Evolutionary conservation across 73 alveolate genomes (phyloP), one percentile per base, ranked within the genome.

Genomic region (Stentor coeruleus): DNA sequence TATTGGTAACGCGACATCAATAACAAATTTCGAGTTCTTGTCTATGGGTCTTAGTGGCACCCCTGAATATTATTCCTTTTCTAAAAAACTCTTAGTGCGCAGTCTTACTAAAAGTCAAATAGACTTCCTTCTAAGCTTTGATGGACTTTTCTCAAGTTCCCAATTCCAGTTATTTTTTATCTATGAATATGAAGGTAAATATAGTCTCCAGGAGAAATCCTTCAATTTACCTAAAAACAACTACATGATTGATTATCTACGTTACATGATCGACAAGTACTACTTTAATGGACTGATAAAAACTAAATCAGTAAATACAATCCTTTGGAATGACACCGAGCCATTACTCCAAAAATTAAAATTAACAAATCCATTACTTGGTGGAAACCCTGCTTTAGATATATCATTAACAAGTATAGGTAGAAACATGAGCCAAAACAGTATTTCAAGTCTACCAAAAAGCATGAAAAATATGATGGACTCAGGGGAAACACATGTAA

Each of bases 371-470:
- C 83, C 83, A 15, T 2, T 75, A 1, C 3, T 75, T 26, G 83
- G 83, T 37, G 83, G 83, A 14, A 75, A 20, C 35, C 83, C 83
- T 31, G 59, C 72, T 37, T 37, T 38, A 0, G 33, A 75, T 38
- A 14, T 35, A 38, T 37, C 26, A 33, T 35, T 14, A 33, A 75
- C 58, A 1, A 31, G 38, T 1, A 28, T 75, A 28, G 83, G 74
- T 35, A 28, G 39, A 38, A 75, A 75, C 3, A 15, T 20, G 28
- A 75, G 80, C 38, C 72, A n/a, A 38, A 66, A 75, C 41, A 66
- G n/a, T 20, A 30, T 30, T 33, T 36, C 14, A 2, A 15, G 35
- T 33, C n/a, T 66, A 1, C 49, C 81, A 1, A 66, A 66, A 0
- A 20, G 20, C 14, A 15, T 66, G 1, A 57, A 31, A 2, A n/a